These are phyloP conservation scores for Coemansia sp. DNA, from an alignment of 192 early-diverging fungal genomes.

Conservation along the genomic window DNA sequence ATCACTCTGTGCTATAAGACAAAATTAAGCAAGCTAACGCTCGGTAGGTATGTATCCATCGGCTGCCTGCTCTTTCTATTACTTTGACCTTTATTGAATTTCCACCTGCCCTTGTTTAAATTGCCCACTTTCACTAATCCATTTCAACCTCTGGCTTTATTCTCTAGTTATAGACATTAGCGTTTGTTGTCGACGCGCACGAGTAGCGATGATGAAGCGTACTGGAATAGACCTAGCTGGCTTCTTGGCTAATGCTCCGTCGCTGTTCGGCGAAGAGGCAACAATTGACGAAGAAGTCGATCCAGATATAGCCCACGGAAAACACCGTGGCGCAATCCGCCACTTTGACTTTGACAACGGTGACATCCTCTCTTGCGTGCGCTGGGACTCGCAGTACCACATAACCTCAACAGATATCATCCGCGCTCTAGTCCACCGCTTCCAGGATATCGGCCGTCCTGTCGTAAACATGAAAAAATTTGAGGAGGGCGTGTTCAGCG, in stretches of 20 bases:
- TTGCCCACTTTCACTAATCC: not conserved
- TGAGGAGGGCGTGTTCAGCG: constrained; percentile 97
- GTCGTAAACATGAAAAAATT: constrained; percentile 93
- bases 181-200: constrained; percentile 34
- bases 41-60: constrained; percentile 1
- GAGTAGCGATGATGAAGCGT: constrained; percentile 33
- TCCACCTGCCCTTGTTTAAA: not conserved
- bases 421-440: constrained; percentile 83
- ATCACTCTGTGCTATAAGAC: not conserved
- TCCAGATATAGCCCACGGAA: constrained; percentile 39
- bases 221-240: constrained; percentile 34
- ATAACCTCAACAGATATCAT: constrained; percentile 98
- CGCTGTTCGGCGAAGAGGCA: constrained; percentile 52
- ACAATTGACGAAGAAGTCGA: constrained; percentile 44
- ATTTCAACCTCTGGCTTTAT: too few relatives aligned
- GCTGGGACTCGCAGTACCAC: constrained; percentile 91
- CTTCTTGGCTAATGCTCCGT: constrained; percentile 53
- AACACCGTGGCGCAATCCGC: constrained; percentile 41
- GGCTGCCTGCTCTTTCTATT: not conserved
- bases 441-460: constrained; percentile 85
- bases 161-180: constrained; percentile 8
- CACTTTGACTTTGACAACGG: constrained; percentile 71
- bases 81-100: not conserved
- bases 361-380: constrained; percentile 87
- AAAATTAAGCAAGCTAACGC: constrained; percentile 6